phyloP scores from a whole-genome alignment of 1,139 yeast genomes.

The Candida glucosophila region DNA sequence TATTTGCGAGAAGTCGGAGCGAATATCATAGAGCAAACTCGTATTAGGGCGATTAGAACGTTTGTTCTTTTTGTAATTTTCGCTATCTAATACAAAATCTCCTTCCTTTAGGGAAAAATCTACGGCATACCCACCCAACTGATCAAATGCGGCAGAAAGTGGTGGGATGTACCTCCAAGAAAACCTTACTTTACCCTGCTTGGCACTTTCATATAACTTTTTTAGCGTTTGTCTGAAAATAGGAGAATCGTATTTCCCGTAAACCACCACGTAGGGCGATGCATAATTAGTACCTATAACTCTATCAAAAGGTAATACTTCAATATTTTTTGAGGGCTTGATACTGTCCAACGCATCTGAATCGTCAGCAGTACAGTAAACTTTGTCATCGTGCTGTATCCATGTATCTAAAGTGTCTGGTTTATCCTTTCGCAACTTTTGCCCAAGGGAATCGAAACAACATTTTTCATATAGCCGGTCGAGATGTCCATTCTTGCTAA shows the following conservation, averaged over 20 bases:
- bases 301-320: conserved; percentile 45
- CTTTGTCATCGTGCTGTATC: conserved; percentile 41
- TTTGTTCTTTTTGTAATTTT: conserved; percentile 10
- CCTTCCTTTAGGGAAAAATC: conserved; percentile 54
- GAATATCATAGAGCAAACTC: conserved; percentile 7
- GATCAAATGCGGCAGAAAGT: conserved; percentile 13
- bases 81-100: conserved; percentile 58
- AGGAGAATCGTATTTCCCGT: conserved; percentile 43
- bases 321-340: conserved; percentile 9
- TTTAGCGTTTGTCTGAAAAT: conserved; percentile 50
- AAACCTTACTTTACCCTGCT: conserved; percentile 59
- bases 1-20: conserved; percentile 1
- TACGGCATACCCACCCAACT: conserved; percentile 59
- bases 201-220: conserved; percentile 52
- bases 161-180: conserved; percentile 61
- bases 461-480: conserved; percentile 16
- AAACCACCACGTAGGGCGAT: conserved; percentile 36
- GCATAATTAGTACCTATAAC: conserved; percentile 38
- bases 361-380: conserved; percentile 59
- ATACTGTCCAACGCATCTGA: conserved; percentile 59
- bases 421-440: conserved; percentile 10
- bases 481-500: conserved; percentile 15
- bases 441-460: conserved; percentile 29
- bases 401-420: conserved; percentile 34
- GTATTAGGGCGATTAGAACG: neutral